phyloP scores from a whole-genome alignment of 2,329 filamentous ascomycete species.

The Diaporthe citri region DNA sequence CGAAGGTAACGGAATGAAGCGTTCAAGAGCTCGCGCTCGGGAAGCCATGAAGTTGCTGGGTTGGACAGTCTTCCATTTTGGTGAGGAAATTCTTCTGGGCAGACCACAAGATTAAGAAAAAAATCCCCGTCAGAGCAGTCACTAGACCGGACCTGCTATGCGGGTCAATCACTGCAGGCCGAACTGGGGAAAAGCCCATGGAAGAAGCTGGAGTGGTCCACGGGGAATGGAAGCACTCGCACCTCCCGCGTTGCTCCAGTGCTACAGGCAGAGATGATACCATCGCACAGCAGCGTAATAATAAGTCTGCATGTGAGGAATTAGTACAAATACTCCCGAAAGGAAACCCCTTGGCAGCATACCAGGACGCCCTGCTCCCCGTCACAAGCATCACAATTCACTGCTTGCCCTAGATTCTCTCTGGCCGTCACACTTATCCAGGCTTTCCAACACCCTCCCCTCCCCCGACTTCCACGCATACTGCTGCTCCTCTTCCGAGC shows the following conservation, averaged over 20 bases:
- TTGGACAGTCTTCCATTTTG: too few relatives aligned
- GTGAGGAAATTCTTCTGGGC: too few relatives aligned
- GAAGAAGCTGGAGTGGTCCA: not conserved
- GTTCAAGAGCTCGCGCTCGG: too few relatives aligned
- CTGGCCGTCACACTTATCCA: not conserved
- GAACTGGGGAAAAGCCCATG: not conserved
- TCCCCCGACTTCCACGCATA: not conserved
- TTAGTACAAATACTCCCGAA: not conserved
- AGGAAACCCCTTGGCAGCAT: not conserved
- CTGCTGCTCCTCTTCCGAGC: not conserved
- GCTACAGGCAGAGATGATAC: not conserved
- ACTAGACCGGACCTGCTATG: too few relatives aligned
- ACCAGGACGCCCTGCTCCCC: not conserved
- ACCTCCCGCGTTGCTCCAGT: not conserved
- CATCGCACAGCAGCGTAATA: not conserved
- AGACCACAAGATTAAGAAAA: not conserved
- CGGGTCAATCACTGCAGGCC: not conserved
- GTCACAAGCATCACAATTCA: not conserved
- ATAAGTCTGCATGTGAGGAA: not conserved
- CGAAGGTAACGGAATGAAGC: too few relatives aligned
- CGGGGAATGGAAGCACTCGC: not conserved
- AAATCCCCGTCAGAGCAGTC: not conserved
- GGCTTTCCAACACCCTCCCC: too few relatives aligned
- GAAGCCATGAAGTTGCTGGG: too few relatives aligned
- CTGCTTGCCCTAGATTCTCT: not conserved